Percentiles rank a stretch among this genome's conserved stretches.
Evolutionary conservation across 768 basidiomycete genomes (phyloP).

Genomic region (Suillus hirtellus): DNA sequence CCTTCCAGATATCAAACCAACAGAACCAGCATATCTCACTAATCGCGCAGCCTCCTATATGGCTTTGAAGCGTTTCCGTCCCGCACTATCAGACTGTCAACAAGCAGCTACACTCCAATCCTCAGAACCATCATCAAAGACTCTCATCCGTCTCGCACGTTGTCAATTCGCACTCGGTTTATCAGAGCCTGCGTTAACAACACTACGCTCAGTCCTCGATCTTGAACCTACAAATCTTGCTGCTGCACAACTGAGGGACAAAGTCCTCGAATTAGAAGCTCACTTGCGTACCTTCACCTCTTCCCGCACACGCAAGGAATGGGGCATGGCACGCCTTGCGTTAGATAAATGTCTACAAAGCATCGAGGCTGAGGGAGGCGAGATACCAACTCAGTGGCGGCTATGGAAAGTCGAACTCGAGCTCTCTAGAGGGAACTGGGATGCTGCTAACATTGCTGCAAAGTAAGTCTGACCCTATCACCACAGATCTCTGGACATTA

Average conservation of each 20-base stretch:
- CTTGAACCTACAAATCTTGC: conserved; percentile 63
- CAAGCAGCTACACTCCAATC: conserved; percentile 67
- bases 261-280: conserved; percentile 59
- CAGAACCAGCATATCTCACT: conserved; percentile 76
- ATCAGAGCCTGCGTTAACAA: conserved; percentile 63
- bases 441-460: conserved; percentile 70
- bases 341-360: conserved; percentile 74
- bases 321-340: conserved; percentile 77
- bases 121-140: conserved; percentile 64
- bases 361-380: conserved; percentile 74
- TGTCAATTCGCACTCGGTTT: conserved; percentile 83
- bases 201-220: conserved; percentile 58
- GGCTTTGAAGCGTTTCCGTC: conserved; percentile 72
- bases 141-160: conserved; percentile 77
- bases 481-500: background rate
- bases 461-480: conserved; percentile 52
- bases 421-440: conserved; percentile 67
- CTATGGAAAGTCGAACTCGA: conserved; percentile 79
- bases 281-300: conserved; percentile 66
- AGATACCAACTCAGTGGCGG: conserved; percentile 79
- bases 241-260: conserved; percentile 61
- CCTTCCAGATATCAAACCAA: conserved; percentile 52
- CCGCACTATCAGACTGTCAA: conserved; percentile 80
- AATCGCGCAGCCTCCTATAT: conserved; percentile 89
- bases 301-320: conserved; percentile 61